Percentiles rank a stretch among this genome's conserved stretches.
Evolutionary conservation across 2,329 filamentous ascomycete species (phyloP).

Genomic region (Trichophyton rubrum): DNA sequence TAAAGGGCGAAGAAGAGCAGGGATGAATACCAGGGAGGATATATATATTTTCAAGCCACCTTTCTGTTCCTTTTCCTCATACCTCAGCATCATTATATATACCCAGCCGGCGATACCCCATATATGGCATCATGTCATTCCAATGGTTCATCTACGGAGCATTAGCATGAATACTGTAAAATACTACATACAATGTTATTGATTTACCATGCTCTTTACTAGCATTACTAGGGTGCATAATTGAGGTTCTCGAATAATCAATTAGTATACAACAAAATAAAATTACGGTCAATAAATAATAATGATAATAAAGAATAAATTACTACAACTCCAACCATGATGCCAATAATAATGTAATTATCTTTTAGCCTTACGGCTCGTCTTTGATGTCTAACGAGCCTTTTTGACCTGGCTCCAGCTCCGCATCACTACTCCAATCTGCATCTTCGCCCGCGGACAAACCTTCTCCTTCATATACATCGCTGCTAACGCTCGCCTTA

Average conservation of each 20-base stretch:
- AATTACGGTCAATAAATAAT: background rate
- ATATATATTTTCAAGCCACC: background rate
- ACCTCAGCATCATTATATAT: too few relatives aligned
- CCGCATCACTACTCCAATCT: slow-evolving; percentile 1
- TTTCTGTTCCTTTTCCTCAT: background rate
- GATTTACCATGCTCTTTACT: too few relatives aligned
- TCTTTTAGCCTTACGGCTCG: background rate
- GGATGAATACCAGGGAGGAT: background rate
- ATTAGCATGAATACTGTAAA: too few relatives aligned
- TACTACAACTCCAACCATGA: background rate
- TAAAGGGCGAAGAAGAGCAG: slow-evolving; percentile 23
- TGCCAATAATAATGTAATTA: background rate
- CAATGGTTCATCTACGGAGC: too few relatives aligned
- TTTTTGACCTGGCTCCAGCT: background rate
- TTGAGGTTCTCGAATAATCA: too few relatives aligned
- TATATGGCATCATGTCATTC: too few relatives aligned
- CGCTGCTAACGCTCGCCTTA: slow-evolving; percentile 3
- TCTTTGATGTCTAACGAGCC: background rate
- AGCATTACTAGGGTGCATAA: too few relatives aligned
- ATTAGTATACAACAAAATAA: background rate
- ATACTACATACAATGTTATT: too few relatives aligned
- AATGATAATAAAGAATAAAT: background rate
- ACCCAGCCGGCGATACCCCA: too few relatives aligned
- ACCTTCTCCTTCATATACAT: background rate
- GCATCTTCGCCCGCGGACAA: slow-evolving; percentile 4